Conservation (phyloP, 371 early-diverging fungal genomes). For the Saksenaea oblongispora region DNA sequence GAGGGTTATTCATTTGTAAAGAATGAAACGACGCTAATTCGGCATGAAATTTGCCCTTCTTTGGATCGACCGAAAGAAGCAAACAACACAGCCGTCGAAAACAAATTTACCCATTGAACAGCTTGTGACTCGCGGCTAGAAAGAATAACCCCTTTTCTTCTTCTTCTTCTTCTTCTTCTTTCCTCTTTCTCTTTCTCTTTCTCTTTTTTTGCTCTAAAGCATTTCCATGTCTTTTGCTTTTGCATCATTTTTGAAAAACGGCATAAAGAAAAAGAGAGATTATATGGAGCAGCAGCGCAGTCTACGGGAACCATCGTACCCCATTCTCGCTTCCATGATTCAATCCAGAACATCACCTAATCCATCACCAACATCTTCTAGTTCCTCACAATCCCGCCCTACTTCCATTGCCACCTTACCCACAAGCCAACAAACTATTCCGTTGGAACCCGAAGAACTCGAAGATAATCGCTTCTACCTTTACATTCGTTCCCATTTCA, state of each 20-base stretch:
- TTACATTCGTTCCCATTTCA: constrained; percentile 42
- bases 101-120: no score
- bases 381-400: constrained; percentile 22
- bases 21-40: no score
- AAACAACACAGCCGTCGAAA: no score
- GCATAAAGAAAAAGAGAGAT: constrained; percentile 34
- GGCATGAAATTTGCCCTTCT: no score
- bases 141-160: neutral
- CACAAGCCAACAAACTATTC: neutral
- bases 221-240: constrained; percentile 28
- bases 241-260: constrained; percentile 34
- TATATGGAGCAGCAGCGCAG: constrained; percentile 13
- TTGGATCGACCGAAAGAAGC: no score
- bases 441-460: constrained; percentile 42
- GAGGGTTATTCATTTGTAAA: no score
- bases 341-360: constrained; percentile 24
- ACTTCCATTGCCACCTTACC: constrained; percentile 8
- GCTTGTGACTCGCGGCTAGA: neutral
- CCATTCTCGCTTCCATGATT: constrained; percentile 38
- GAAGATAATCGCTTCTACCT: constrained; percentile 54
- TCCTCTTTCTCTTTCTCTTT: neutral
- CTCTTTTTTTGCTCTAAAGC: neutral
- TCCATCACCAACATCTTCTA: constrained; percentile 23
- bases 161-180: neutral
- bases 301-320: constrained; percentile 18